Evolutionary conservation across 2,329 filamentous ascomycete genomes (phyloP).

Genomic region (Scytalidium lignicola): DNA sequence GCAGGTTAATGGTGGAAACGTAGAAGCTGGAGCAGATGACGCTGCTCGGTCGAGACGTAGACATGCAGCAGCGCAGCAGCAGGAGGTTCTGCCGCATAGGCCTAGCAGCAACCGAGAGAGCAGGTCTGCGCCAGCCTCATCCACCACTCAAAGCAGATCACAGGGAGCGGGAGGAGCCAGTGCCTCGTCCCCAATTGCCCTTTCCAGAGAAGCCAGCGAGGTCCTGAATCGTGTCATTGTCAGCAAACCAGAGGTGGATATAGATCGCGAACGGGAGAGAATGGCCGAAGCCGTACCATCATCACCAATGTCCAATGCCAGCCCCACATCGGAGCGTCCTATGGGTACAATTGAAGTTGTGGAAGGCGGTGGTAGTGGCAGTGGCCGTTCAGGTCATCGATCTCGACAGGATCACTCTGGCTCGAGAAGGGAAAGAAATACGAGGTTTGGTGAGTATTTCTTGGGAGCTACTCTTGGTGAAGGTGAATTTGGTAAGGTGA

Average conservation of each 20-base stretch:
- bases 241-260: constrained; percentile 68
- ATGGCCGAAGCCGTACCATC: constrained; percentile 53
- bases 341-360: constrained; percentile 45
- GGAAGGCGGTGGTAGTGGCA: constrained; percentile 33
- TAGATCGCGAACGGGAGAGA: constrained; percentile 66
- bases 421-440: constrained; percentile 61
- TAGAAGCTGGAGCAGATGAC: constrained; percentile 25
- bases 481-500: constrained; percentile 98
- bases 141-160: constrained; percentile 21
- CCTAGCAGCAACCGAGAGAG: constrained; percentile 35
- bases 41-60: constrained; percentile 40
- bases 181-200: constrained; percentile 51
- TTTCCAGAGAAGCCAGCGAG: constrained; percentile 72
- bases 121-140: constrained; percentile 28
- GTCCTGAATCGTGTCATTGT: constrained; percentile 73
- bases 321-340: constrained; percentile 38
- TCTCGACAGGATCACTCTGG: constrained; percentile 53
- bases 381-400: constrained; percentile 34
- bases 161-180: constrained; percentile 32
- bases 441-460: constrained; percentile 92
- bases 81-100: constrained; percentile 37
- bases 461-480: constrained; percentile 94
- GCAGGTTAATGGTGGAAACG: constrained; percentile 36
- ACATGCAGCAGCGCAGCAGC: constrained; percentile 29
- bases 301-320: constrained; percentile 37